These are phyloP conservation scores for Lactarius hatsudake DNA, from an alignment of 768 basidiomycete genomes.

Conservation along the genomic window DNA sequence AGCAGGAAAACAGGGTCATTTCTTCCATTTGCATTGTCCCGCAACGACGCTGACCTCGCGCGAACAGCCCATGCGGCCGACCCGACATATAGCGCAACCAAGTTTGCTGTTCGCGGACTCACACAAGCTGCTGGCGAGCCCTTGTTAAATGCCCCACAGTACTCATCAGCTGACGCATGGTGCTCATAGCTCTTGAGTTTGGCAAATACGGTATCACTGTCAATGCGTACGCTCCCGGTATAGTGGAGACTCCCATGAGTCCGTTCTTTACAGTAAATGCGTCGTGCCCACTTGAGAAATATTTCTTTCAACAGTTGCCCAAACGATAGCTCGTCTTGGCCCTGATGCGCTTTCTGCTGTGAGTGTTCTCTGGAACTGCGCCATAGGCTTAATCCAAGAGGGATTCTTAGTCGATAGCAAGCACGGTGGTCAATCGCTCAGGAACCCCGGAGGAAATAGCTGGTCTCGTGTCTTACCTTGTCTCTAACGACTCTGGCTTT, in stretches of 20 bases:
- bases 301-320: background rate
- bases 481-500: conserved; percentile 21
- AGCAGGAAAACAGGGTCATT: conserved; percentile 22
- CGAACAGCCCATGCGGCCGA: background rate
- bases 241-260: conserved; percentile 28
- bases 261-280: no score
- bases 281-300: background rate
- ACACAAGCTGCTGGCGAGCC: conserved; percentile 27
- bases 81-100: conserved; percentile 23
- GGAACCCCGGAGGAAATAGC: conserved; percentile 26
- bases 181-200: conserved; percentile 26
- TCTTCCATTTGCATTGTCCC: background rate
- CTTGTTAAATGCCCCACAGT: background rate
- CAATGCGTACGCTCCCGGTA: conserved; percentile 31
- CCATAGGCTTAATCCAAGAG: background rate
- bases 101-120: conserved; percentile 30
- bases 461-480: conserved; percentile 26
- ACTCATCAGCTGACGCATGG: background rate
- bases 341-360: background rate
- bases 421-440: conserved; percentile 2
- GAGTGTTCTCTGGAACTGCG: background rate
- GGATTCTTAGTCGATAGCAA: background rate
- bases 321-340: background rate
- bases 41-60: background rate
- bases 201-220: conserved; percentile 28